Conservation (phyloP, 345 rosid genomes). For the Clarkia xantiana region DNA sequence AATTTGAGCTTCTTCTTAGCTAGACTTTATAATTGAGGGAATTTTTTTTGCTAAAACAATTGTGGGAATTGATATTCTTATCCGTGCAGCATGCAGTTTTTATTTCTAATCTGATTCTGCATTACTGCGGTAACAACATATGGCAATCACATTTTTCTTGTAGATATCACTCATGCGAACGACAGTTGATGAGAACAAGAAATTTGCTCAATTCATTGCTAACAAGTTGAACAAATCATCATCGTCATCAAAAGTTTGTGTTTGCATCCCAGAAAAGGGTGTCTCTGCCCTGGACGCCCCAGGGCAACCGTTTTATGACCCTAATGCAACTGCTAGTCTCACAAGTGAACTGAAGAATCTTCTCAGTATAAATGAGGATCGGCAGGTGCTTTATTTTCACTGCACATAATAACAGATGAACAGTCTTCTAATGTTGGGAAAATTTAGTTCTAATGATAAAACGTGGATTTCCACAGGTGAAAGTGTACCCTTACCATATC, state of each 20-base stretch:
- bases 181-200: slow-evolving; percentile 60
- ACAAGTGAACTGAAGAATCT: slow-evolving; percentile 44
- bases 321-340: slow-evolving; percentile 52
- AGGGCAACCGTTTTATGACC: slow-evolving; percentile 69
- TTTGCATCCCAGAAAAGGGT: slow-evolving; percentile 74
- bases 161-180: slow-evolving; percentile 83
- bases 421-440: not conserved
- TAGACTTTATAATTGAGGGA: not conserved
- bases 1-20: not conserved
- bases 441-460: not conserved
- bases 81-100: not conserved
- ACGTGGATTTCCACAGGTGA: slow-evolving; percentile 31
- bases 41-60: too few relatives aligned
- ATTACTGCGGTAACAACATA: not conserved
- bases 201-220: slow-evolving; percentile 63
- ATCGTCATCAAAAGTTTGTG: slow-evolving; percentile 41
- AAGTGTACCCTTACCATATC: slow-evolving; percentile 47
- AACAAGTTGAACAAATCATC: slow-evolving; percentile 61
- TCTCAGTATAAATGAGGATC: slow-evolving; percentile 40
- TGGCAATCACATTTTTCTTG: slow-evolving; percentile 1
- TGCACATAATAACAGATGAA: too few relatives aligned
- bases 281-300: slow-evolving; percentile 76
- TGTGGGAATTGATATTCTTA: too few relatives aligned
- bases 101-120: not conserved
- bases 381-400: slow-evolving; percentile 28